Evolutionary conservation across 1,284 basidiomycete species (phyloP).

Genomic region (Marasmius fiardii): DNA sequence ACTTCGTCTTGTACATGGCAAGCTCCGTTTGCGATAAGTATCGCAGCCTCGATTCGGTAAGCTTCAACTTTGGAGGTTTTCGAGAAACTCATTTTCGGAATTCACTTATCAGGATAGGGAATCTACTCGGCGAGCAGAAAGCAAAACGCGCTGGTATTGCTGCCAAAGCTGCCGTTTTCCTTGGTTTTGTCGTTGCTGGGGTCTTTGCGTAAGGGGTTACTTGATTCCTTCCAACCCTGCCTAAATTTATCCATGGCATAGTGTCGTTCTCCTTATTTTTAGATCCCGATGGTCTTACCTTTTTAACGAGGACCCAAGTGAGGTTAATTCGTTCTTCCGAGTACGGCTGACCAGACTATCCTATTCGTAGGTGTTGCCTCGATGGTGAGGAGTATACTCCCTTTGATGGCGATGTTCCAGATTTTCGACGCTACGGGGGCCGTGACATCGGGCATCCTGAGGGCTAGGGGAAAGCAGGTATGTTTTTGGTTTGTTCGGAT

Average conservation of each 20-base stretch:
- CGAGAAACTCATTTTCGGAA: background rate
- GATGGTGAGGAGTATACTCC: slow-evolving; percentile 71
- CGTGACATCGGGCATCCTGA: slow-evolving; percentile 60
- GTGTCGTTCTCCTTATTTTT: slow-evolving; percentile 70
- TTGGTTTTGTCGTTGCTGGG: slow-evolving; percentile 55
- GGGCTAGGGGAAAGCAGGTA: slow-evolving; percentile 61
- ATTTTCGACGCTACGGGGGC: slow-evolving; percentile 59
- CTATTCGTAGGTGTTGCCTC: slow-evolving; percentile 48
- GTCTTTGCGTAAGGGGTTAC: slow-evolving; percentile 54
- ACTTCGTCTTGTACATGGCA: slow-evolving; percentile 81
- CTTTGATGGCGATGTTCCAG: slow-evolving; percentile 70
- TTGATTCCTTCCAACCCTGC: slow-evolving; percentile 10
- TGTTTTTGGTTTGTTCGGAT: background rate
- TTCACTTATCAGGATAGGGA: slow-evolving; percentile 58
- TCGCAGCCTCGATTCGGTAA: slow-evolving; percentile 82
- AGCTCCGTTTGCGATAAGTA: slow-evolving; percentile 77
- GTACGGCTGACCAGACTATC: background rate
- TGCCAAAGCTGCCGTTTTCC: slow-evolving; percentile 57
- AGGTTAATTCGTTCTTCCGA: slow-evolving; percentile 11
- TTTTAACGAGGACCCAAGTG: slow-evolving; percentile 81
- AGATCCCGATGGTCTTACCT: slow-evolving; percentile 74
- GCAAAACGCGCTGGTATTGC: slow-evolving; percentile 65
- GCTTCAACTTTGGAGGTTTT: slow-evolving; percentile 14
- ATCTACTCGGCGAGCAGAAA: slow-evolving; percentile 75
- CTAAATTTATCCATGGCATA: slow-evolving; percentile 21